phyloP scores from a whole-genome alignment of 306 rosid genomes.

The Trichosanthes cucumerina region DNA sequence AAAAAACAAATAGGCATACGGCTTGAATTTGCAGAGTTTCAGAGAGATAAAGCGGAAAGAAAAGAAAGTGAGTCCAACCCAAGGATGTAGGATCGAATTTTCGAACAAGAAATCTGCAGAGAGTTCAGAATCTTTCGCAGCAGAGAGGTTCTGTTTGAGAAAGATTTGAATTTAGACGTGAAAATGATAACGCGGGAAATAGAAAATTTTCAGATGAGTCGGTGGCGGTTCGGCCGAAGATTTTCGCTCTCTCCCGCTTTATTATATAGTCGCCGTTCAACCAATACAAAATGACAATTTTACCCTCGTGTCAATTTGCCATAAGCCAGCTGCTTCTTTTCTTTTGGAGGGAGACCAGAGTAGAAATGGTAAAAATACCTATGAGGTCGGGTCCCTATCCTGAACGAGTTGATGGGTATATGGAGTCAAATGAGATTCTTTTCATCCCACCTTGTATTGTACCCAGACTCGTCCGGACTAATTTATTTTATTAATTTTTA shows the following conservation, averaged over 20 bases:
- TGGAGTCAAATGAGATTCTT: no score
- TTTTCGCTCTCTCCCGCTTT: not conserved
- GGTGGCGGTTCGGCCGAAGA: not conserved
- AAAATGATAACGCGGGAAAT: slow-evolving; percentile 8
- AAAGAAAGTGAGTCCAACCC: not conserved
- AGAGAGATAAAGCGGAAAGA: not conserved
- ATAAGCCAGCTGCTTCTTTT: not conserved
- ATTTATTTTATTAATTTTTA: no score
- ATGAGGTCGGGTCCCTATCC: no score
- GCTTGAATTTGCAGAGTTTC: not conserved
- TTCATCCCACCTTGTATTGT: no score
- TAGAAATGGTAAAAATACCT: no score
- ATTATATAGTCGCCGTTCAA: not conserved
- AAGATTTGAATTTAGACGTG: not conserved
- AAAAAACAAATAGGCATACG: not conserved
- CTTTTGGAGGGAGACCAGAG: no score
- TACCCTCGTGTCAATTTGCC: not conserved
- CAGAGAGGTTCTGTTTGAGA: not conserved
- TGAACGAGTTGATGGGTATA: no score
- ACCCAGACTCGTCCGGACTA: no score
- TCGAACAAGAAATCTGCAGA: not conserved
- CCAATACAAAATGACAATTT: not conserved
- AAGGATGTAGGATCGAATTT: not conserved
- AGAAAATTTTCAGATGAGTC: not conserved
- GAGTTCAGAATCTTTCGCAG: not conserved